Evolutionary conservation across 2,329 filamentous ascomycete genomes (phyloP).

Genomic region (Metarhizium brunneum): DNA sequence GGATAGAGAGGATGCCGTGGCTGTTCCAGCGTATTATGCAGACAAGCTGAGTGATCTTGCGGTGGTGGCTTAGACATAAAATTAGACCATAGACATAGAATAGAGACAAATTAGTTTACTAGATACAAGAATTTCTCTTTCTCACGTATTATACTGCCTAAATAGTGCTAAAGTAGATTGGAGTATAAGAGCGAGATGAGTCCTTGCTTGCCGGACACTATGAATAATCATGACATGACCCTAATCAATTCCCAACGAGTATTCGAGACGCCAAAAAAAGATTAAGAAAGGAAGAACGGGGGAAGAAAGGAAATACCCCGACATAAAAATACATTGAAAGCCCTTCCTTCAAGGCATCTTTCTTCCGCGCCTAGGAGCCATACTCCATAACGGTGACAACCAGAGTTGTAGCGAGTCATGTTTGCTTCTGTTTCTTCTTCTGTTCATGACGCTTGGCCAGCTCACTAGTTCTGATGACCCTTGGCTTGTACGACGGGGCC

Average conservation of each 20-base stretch:
- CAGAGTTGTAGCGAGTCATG: not conserved
- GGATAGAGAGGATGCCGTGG: constrained; percentile 55
- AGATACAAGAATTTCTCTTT: not conserved
- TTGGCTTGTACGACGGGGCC: constrained; percentile 28
- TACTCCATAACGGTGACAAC: not conserved
- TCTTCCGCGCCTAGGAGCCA: not conserved
- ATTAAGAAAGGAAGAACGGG: too few relatives aligned
- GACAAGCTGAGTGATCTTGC: constrained; percentile 73
- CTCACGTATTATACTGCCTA: not conserved
- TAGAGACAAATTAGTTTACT: not conserved
- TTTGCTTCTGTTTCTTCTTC: constrained; percentile 26
- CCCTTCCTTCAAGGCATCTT: too few relatives aligned
- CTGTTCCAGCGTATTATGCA: constrained; percentile 74
- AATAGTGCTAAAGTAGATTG: too few relatives aligned
- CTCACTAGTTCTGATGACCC: constrained; percentile 42
- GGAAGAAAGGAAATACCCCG: too few relatives aligned
- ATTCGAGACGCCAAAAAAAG: too few relatives aligned
- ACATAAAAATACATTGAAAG: too few relatives aligned
- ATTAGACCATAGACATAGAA: constrained; percentile 1
- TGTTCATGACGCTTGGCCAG: constrained; percentile 34
- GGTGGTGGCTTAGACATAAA: constrained; percentile 13
- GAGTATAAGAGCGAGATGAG: not conserved
- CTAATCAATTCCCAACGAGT: too few relatives aligned
- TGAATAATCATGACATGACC: not conserved
- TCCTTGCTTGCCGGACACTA: not conserved